Evolutionary conservation across 1,284 basidiomycete species (phyloP).

Genomic region (Hemileccinum hortonii): DNA sequence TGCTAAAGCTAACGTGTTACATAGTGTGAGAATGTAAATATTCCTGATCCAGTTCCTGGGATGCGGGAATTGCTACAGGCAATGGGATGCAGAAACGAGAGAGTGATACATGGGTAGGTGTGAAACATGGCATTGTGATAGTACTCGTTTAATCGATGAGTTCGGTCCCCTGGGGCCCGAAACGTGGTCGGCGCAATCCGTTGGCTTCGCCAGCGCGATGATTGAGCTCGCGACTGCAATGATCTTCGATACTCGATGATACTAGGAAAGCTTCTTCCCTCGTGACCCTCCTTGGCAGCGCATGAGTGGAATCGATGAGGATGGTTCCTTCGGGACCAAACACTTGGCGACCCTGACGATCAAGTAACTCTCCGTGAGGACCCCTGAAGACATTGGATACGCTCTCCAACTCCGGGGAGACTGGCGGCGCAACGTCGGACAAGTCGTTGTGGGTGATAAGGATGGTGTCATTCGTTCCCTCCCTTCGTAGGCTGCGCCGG

Average conservation of each 20-base stretch:
- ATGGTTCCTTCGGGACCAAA: slow-evolving; percentile 25
- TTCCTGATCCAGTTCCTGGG: too few species aligned
- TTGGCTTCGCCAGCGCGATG: not conserved
- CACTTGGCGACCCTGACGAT: slow-evolving; percentile 17
- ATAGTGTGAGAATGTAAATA: too few species aligned
- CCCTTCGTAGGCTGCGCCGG: slow-evolving; percentile 5
- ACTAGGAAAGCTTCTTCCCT: slow-evolving; percentile 3
- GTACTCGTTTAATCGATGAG: slow-evolving; percentile 12
- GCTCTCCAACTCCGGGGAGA: not conserved
- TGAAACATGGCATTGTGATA: not conserved
- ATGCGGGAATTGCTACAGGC: too few species aligned
- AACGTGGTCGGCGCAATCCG: not conserved
- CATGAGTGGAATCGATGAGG: slow-evolving; percentile 12
- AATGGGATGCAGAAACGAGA: too few species aligned
- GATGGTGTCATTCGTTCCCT: slow-evolving; percentile 8
- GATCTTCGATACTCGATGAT: not conserved
- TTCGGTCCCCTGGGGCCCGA: slow-evolving; percentile 24
- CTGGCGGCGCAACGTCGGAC: not conserved
- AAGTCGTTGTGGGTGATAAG: slow-evolving; percentile 7
- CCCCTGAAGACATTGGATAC: slow-evolving; percentile 11
- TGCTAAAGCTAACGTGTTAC: too few species aligned
- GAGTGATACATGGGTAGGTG: too few species aligned
- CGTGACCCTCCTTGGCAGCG: slow-evolving; percentile 3
- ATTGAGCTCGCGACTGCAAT: not conserved
- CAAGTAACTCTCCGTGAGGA: slow-evolving; percentile 19